phyloP scores from a whole-genome alignment of 805 yeast genomes.

The Cyberlindnera petersonii region DNA sequence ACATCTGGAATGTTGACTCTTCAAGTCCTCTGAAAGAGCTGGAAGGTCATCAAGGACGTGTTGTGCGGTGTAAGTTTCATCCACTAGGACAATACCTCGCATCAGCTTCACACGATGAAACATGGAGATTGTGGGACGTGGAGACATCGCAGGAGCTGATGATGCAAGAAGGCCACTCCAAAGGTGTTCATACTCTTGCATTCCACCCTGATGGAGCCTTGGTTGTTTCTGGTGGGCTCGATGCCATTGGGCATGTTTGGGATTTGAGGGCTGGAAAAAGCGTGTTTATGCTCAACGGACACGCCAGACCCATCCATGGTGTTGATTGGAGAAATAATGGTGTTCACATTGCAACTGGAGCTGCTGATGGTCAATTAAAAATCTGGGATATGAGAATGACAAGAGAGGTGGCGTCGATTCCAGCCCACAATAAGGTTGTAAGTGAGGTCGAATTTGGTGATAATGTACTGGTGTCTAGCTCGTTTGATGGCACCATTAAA shows the following conservation, averaged over 20 bases:
- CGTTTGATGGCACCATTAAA: conserved; percentile 69
- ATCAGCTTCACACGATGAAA: conserved; percentile 75
- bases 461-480: conserved; percentile 48
- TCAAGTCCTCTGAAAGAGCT: conserved; percentile 16
- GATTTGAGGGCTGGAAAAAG: conserved; percentile 77
- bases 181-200: conserved; percentile 57
- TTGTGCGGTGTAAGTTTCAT: conserved; percentile 60
- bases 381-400: conserved; percentile 81
- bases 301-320: conserved; percentile 65
- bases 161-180: conserved; percentile 83
- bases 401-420: conserved; percentile 43
- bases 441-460: conserved; percentile 54
- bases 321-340: conserved; percentile 78
- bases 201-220: conserved; percentile 79
- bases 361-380: conserved; percentile 75
- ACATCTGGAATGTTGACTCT: conserved; percentile 15
- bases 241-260: conserved; percentile 74
- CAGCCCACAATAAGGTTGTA: conserved; percentile 72
- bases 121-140: conserved; percentile 89
- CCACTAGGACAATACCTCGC: conserved; percentile 56
- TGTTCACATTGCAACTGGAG: conserved; percentile 70
- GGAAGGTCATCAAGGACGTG: conserved; percentile 49
- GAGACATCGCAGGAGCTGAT: conserved; percentile 45
- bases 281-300: conserved; percentile 58
- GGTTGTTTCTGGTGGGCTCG: conserved; percentile 73